phyloP scores from a whole-genome alignment of 495 filamentous ascomycete species.

The Penicillium canariense region DNA sequence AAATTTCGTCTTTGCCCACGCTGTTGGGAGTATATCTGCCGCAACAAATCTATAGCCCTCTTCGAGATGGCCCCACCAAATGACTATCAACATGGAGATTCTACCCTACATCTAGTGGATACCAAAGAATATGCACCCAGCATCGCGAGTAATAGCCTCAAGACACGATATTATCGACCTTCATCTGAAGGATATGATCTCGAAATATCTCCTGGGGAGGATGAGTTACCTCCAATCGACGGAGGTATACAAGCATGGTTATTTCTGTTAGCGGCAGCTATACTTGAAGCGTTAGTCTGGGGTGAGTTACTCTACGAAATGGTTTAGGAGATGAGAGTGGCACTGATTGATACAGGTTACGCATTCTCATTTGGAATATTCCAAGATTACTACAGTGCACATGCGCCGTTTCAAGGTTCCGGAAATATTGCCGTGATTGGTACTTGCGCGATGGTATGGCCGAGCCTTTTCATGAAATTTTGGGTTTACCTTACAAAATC shows the following conservation, averaged over 20 bases:
- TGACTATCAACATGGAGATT: not conserved
- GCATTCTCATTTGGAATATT: conserved; percentile 62
- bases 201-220: not conserved
- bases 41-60: too few relatives aligned
- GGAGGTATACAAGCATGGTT: conserved; percentile 62
- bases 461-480: not conserved
- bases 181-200: not conserved
- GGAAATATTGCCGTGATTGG: conserved; percentile 44
- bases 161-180: not conserved
- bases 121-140: conserved; percentile 10
- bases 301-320: conserved; percentile 52
- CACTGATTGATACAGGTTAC: conserved; percentile 47
- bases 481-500: not conserved
- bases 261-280: conserved; percentile 57
- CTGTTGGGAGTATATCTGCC: not conserved
- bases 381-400: conserved; percentile 53
- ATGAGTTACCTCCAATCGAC: conserved; percentile 52
- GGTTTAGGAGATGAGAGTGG: too few relatives aligned
- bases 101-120: not conserved
- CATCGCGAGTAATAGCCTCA: conserved; percentile 5
- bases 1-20: not conserved
- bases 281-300: conserved; percentile 63
- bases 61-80: not conserved
- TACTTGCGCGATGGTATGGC: conserved; percentile 41
- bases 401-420: conserved; percentile 44